Base-by-base conservation (phyloP, 768 basidiomycete genomes). In the Pulveroboletus sp. region DNA sequence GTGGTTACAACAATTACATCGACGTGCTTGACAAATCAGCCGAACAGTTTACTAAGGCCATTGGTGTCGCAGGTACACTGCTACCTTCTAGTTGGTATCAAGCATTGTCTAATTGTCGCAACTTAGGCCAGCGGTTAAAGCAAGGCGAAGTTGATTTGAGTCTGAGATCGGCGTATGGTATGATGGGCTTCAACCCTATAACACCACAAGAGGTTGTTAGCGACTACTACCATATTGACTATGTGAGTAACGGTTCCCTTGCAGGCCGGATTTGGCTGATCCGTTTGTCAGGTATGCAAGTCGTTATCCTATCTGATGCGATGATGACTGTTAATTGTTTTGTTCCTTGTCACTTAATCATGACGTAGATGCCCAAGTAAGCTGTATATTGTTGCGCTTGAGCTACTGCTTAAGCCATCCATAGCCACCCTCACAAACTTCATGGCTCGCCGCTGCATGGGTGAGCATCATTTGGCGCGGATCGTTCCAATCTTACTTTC, bases 381-480 rank as follows among this genome's bases (percentile, higher is more conserved):
- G 60, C 4, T 19, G 13, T 21, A 8, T 4, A 6, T 5, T 39
- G 5, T 31, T 11, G 27, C 14, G 3, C 2, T 37, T 23, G 32
- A 9, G 27, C 27, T 11, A 20, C 13, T 5, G 11, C 40, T 13
- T 49, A 50, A 74, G 49, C 72, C 71, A 47, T 73, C 74, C 57
- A 73, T 33, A 85, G 57, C 72, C 79, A 4, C 84, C 84, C 2
- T 81, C 82, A 29, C 75, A 83, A 59, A 79, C 77, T 0, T 85
- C 83, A 1, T 78, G 77, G 71, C 67, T 85, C 20, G 81, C 81
- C 16, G 75, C 80, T 5, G 73, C 82, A 19, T 81, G 81, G 82
- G 84, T 82, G 64, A 42, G 69, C 39, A 19, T 4, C 12, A 21
- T 10, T 44, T 27, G 16, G 27, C 10, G 27, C 16, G 31, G 16